phyloP scores from a whole-genome alignment of 202 grass and related monocot species.

The Hordeum pubiflorum region DNA sequence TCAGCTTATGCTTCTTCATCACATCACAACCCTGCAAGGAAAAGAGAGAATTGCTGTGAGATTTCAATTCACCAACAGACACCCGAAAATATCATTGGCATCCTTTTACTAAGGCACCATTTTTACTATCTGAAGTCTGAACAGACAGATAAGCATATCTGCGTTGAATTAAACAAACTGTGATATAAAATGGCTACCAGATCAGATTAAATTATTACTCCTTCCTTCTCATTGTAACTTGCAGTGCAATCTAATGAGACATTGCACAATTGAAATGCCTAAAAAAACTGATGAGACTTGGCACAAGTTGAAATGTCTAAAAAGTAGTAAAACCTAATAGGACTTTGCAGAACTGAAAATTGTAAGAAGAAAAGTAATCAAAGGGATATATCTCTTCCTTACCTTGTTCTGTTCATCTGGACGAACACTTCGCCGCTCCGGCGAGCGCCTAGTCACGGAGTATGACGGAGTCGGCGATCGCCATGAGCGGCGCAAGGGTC shows the following conservation, averaged over 20 bases:
- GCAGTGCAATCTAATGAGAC: background rate
- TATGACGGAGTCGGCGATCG: conserved; percentile 46
- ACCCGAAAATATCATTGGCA: background rate
- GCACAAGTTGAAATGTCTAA: background rate
- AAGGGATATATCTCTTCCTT: background rate
- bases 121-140: background rate
- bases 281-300: background rate
- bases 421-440: background rate
- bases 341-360: background rate
- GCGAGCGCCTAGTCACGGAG: conserved; percentile 28
- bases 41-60: background rate
- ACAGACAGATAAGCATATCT: background rate
- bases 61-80: background rate
- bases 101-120: background rate
- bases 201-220: background rate
- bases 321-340: background rate
- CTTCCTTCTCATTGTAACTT: background rate
- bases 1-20: conserved; percentile 56
- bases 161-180: background rate
- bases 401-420: conserved; percentile 36
- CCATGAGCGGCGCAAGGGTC: conserved; percentile 40
- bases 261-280: background rate
- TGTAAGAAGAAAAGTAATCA: background rate
- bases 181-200: background rate
- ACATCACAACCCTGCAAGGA: conserved; percentile 48